A percentile compares a stretch with the other conserved stretches of the same genome.
Evolutionary conservation across 2,329 filamentous ascomycete genomes (phyloP).

Genomic region (Akanthomyces dipterigenus): DNA sequence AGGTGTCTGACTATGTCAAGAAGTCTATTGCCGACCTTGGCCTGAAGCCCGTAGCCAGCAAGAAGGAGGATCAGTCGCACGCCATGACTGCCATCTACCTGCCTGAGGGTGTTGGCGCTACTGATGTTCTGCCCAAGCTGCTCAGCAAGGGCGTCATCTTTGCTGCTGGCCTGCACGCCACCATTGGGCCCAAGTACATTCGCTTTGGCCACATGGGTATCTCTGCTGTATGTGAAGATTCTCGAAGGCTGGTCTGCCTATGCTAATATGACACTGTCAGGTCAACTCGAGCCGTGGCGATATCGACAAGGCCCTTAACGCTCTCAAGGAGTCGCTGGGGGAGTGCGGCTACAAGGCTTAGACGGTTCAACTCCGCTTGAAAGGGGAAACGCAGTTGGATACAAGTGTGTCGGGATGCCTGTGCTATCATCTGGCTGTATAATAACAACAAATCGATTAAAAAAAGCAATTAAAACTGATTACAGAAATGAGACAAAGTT

Average conservation of each 20-base stretch:
- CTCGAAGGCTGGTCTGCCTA: not conserved
- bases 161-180: conserved; percentile 91
- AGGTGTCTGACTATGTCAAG: conserved; percentile 80
- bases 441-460: not conserved
- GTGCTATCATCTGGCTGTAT: conserved; percentile 1
- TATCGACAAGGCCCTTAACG: conserved; percentile 75
- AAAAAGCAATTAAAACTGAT: not conserved
- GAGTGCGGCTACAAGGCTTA: conserved; percentile 58
- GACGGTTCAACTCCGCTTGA: not conserved
- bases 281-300: conserved; percentile 73
- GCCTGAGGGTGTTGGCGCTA: conserved; percentile 72
- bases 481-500: not conserved
- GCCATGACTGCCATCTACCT: conserved; percentile 98
- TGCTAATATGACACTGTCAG: conserved; percentile 20
- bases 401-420: not conserved
- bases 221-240: conserved; percentile 56
- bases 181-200: conserved; percentile 88
- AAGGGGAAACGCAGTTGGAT: not conserved
- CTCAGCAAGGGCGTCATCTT: conserved; percentile 86
- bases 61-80: conserved; percentile 87
- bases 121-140: conserved; percentile 79
- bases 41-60: conserved; percentile 76
- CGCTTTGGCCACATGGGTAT: conserved; percentile 98
- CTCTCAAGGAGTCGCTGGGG: conserved; percentile 64
- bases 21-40: conserved; percentile 72